phyloP scores from a whole-genome alignment of 345 rosid species.

The Brassica carinata region DNA sequence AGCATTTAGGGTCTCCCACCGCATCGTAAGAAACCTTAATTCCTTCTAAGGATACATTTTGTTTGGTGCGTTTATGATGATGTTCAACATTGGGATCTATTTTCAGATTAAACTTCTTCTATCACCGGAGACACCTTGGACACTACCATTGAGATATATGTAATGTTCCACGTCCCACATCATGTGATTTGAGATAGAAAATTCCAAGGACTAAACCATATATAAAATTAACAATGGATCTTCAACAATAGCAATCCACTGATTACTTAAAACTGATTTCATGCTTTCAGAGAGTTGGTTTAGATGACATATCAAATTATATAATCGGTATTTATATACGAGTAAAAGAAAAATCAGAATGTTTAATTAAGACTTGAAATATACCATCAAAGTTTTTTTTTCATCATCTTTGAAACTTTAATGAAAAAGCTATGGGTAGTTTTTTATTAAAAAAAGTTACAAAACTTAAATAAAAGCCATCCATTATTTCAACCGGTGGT shows the following conservation, averaged over 20 bases:
- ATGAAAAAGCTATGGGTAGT: too few relatives aligned
- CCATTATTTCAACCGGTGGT: neutral
- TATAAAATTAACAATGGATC: neutral
- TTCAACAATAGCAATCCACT: neutral
- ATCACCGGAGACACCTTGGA: neutral
- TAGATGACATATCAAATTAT: neutral
- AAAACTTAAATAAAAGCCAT: neutral
- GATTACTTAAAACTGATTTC: neutral
- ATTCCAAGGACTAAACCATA: neutral
- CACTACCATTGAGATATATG: neutral
- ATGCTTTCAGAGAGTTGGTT: too few relatives aligned
- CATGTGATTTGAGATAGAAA: neutral
- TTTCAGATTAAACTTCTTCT: neutral
- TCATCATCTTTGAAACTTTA: neutral
- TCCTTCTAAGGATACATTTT: neutral
- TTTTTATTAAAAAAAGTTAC: too few relatives aligned
- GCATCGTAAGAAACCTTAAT: neutral
- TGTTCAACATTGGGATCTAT: neutral
- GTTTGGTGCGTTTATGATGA: neutral
- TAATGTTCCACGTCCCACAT: neutral
- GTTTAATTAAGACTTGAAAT: too few relatives aligned
- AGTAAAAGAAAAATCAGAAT: neutral
- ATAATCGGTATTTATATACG: neutral
- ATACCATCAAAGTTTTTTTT: neutral
- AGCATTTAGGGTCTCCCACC: neutral